Conservation (phyloP, 2,329 filamentous ascomycete genomes). For the Lasiodiplodia gonubiensis region DNA sequence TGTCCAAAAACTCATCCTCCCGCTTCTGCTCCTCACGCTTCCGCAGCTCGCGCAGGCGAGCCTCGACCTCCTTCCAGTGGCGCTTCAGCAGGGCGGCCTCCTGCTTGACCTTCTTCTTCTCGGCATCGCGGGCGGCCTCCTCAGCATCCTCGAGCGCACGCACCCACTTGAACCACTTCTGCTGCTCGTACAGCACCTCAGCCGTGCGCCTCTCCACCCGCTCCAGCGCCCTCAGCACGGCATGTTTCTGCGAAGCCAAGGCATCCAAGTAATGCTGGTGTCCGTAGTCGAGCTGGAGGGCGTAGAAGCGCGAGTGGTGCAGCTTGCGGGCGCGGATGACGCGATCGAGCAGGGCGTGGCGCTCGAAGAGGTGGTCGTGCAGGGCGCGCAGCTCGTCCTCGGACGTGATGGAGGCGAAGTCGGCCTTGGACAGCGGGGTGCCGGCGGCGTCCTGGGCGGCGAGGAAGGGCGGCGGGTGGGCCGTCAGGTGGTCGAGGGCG, state of each 20-base stretch:
- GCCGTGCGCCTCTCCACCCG: conserved; percentile 51
- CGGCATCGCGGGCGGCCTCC: conserved; percentile 53
- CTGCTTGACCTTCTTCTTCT: conserved; percentile 56
- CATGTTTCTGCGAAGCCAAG: conserved; percentile 47
- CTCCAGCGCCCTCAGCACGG: conserved; percentile 49
- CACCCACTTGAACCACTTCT: conserved; percentile 59
- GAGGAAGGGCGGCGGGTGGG: conserved; percentile 47
- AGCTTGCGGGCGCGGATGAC: conserved; percentile 51
- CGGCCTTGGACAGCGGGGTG: conserved; percentile 47
- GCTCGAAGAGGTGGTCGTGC: conserved; percentile 50
- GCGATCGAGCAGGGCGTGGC: conserved; percentile 46
- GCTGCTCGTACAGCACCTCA: conserved; percentile 52
- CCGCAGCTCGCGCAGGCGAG: conserved; percentile 48
- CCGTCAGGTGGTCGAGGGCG: conserved; percentile 48
- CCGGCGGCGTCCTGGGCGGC: conserved; percentile 34
- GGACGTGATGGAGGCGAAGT: conserved; percentile 48
- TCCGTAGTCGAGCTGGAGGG: conserved; percentile 51
- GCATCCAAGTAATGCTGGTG: conserved; percentile 50
- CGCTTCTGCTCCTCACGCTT: conserved; percentile 51
- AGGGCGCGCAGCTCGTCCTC: conserved; percentile 47
- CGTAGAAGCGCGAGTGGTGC: conserved; percentile 52
- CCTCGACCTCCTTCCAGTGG: conserved; percentile 53
- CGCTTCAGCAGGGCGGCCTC: conserved; percentile 57
- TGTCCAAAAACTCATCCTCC: conserved; percentile 53
- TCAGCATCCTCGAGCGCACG: conserved; percentile 53